Conservation (phyloP, 306 rosid genomes). For the Gillenia trifoliata region DNA sequence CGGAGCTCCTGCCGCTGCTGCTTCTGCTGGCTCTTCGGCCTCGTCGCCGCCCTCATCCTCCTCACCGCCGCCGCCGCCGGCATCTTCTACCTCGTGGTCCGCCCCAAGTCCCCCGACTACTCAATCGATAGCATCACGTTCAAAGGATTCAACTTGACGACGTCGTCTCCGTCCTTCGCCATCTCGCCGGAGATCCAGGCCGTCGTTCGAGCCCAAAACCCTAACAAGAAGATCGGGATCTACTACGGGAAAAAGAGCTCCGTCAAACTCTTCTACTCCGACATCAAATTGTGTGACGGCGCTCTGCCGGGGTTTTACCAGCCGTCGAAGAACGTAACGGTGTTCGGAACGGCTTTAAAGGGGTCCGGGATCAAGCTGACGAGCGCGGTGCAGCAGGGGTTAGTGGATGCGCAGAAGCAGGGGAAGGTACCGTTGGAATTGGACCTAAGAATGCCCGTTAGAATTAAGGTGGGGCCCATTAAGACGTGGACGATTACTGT, state of each 20-base stretch:
- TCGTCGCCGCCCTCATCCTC: slow-evolving; percentile 26
- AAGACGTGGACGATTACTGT: slow-evolving; percentile 61
- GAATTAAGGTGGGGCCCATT: slow-evolving; percentile 50
- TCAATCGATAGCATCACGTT: slow-evolving; percentile 37
- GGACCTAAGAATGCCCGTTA: slow-evolving; percentile 46
- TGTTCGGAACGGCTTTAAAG: slow-evolving; percentile 35
- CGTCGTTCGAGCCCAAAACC: slow-evolving; percentile 46
- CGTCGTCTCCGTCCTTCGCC: slow-evolving; percentile 13
- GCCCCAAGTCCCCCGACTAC: slow-evolving; percentile 52
- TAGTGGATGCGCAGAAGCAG: slow-evolving; percentile 27
- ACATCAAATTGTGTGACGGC: slow-evolving; percentile 43
- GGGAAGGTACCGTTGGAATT: slow-evolving; percentile 46
- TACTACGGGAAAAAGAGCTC: slow-evolving; percentile 49
- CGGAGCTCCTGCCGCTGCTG: slow-evolving; percentile 33
- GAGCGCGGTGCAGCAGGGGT: slow-evolving; percentile 14
- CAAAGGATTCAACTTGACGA: slow-evolving; percentile 41
- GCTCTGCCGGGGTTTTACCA: slow-evolving; percentile 57
- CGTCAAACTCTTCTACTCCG: slow-evolving; percentile 34
- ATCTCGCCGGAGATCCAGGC: slow-evolving; percentile 52
- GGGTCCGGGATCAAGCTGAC: slow-evolving; percentile 39
- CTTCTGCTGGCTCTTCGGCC: slow-evolving; percentile 39
- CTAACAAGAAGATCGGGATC: slow-evolving; percentile 64
- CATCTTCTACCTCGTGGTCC: slow-evolving; percentile 52
- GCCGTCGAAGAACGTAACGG: slow-evolving; percentile 59
- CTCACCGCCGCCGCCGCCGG: slow-evolving; percentile 41